Conservation (phyloP, 2,329 filamentous ascomycete species). For the Didymosphaeria variabile region DNA sequence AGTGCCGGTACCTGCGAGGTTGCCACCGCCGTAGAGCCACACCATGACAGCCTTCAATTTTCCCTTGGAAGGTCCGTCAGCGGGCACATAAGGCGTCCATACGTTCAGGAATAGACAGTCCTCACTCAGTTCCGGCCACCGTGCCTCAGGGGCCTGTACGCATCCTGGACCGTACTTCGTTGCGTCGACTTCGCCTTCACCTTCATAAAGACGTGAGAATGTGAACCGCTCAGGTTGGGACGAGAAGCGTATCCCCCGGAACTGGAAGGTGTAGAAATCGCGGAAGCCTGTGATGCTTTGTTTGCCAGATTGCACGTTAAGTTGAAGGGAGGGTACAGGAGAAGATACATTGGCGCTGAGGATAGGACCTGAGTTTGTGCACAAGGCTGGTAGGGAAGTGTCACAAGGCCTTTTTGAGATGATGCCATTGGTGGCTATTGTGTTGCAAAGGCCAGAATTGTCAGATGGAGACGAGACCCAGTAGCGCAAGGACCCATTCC, state of each 20-base stretch:
- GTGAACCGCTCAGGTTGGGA: slow-evolving; percentile 54
- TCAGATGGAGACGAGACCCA: slow-evolving; percentile 9
- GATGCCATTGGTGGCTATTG: slow-evolving; percentile 17
- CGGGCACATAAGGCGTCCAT: slow-evolving; percentile 51
- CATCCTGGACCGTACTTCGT: slow-evolving; percentile 45
- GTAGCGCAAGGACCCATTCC: slow-evolving; percentile 9
- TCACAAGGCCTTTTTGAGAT: slow-evolving; percentile 7
- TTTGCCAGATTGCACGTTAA: slow-evolving; percentile 12
- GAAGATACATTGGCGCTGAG: slow-evolving; percentile 4
- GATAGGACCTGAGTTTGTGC: slow-evolving; percentile 21
- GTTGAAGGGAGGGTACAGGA: slow-evolving; percentile 11
- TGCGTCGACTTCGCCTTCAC: slow-evolving; percentile 15
- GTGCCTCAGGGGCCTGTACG: slow-evolving; percentile 39
- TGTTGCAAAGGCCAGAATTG: slow-evolving; percentile 3
- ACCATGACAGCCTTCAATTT: slow-evolving; percentile 23
- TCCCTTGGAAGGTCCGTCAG: slow-evolving; percentile 43
- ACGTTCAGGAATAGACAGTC: slow-evolving; percentile 56
- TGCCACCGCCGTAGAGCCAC: slow-evolving; percentile 23
- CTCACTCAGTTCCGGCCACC: slow-evolving; percentile 37
- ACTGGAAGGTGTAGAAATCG: slow-evolving; percentile 58
- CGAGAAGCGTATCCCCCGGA: slow-evolving; percentile 59
- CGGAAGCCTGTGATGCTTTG: slow-evolving; percentile 44
- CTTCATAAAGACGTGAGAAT: slow-evolving; percentile 52
- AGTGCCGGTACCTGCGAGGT: slow-evolving; percentile 15
- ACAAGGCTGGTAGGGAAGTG: slow-evolving; percentile 13